Conservation (phyloP, 257 asterid genomes). For the Jacaranda mimosifolia region DNA sequence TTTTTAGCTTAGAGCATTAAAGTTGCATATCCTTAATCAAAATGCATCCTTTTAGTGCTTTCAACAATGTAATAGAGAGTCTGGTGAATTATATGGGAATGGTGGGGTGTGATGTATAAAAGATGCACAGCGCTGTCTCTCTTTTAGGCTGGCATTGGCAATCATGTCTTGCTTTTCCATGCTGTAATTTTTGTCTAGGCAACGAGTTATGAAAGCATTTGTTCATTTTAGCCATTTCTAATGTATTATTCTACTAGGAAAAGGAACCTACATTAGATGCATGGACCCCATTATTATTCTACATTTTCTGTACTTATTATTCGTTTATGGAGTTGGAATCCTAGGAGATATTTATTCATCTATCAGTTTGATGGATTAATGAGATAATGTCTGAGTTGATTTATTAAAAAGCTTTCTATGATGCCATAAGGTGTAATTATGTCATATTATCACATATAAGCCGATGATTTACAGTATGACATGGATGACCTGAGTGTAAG, state of each 20-base stretch:
- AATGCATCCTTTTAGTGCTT: too few species aligned
- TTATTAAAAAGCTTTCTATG: too few species aligned
- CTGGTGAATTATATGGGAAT: conserved; percentile 6
- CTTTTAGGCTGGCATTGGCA: conserved; percentile 36
- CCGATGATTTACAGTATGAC: too few species aligned
- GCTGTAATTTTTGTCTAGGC: neutral
- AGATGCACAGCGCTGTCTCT: neutral
- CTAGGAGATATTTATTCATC: too few species aligned
- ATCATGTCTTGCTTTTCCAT: conserved; percentile 20
- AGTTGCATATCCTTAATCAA: neutral
- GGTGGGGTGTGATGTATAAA: conserved; percentile 11
- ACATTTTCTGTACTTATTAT: neutral
- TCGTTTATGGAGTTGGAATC: neutral
- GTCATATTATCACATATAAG: too few species aligned
- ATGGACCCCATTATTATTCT: conserved; percentile 13
- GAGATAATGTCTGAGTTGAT: too few species aligned
- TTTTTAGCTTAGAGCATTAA: neutral
- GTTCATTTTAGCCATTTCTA: neutral
- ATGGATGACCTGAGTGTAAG: too few species aligned
- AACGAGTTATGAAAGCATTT: neutral
- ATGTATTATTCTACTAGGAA: neutral
- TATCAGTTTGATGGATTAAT: too few species aligned
- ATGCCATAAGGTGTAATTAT: too few species aligned
- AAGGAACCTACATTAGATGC: conserved; percentile 1
- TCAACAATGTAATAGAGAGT: too few species aligned